Evolutionary conservation across 2,329 filamentous ascomycete species (phyloP).

Genomic region (Alternaria solani): DNA sequence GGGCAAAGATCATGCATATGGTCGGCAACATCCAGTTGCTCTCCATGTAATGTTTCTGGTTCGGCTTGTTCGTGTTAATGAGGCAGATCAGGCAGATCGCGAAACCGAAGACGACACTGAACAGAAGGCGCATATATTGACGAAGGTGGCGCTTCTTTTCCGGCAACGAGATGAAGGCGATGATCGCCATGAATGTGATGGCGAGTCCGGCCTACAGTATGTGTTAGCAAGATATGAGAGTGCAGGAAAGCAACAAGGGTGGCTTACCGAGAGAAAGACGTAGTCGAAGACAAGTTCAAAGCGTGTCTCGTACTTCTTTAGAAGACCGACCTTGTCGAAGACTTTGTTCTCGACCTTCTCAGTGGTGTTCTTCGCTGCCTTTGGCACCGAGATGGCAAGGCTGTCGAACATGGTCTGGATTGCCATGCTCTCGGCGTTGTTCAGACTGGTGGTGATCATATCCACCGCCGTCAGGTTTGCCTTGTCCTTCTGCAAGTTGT

Average conservation of each 20-base stretch:
- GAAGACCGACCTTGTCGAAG: constrained; percentile 1
- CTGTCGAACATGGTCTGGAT: constrained; percentile 36
- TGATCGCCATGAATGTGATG: constrained; percentile 32
- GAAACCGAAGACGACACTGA: constrained; percentile 31
- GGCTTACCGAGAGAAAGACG: constrained; percentile 20
- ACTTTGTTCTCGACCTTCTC: constrained; percentile 2
- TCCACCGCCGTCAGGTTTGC: constrained; percentile 24
- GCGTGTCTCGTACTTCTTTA: constrained; percentile 23
- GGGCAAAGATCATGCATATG: constrained; percentile 35
- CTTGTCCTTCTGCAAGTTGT: constrained; percentile 14
- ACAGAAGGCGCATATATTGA: constrained; percentile 30
- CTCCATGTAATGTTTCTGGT: constrained; percentile 26
- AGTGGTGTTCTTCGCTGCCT: constrained; percentile 22
- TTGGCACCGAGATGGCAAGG: constrained; percentile 26
- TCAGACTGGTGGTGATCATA: not conserved
- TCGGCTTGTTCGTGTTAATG: constrained; percentile 23
- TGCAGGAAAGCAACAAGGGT: not conserved
- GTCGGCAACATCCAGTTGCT: constrained; percentile 45
- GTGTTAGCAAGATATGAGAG: constrained; percentile 25
- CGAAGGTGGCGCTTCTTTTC: constrained; percentile 24
- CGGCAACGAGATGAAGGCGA: constrained; percentile 41
- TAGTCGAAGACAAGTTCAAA: constrained; percentile 36
- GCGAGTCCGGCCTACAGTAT: constrained; percentile 33
- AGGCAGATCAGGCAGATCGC: constrained; percentile 35
- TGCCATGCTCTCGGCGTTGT: constrained; percentile 4